Evolutionary conservation across 257 asterid genomes (phyloP).

Genomic region (Solanum gandarillasii): DNA sequence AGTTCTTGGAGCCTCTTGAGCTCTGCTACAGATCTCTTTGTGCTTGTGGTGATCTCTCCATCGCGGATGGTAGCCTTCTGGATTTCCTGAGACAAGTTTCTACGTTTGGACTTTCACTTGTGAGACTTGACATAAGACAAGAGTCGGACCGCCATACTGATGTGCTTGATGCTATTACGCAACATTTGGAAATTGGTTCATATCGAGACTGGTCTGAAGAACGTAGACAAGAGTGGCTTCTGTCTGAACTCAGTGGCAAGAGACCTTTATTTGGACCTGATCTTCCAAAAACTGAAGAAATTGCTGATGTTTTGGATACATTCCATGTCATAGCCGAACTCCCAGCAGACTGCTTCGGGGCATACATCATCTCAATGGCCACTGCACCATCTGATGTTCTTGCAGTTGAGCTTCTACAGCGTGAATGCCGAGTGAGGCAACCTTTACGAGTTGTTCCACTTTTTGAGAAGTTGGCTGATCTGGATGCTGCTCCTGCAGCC

Average conservation of each 20-base stretch:
- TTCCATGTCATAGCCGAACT: constrained; percentile 40
- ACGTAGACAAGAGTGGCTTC: constrained; percentile 39
- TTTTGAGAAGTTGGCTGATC: constrained; percentile 39
- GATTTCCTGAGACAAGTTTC: constrained; percentile 50
- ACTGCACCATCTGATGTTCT: constrained; percentile 43
- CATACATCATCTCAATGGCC: constrained; percentile 43
- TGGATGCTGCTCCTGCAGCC: constrained; percentile 47
- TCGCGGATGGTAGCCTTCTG: constrained; percentile 42
- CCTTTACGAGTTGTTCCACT: constrained; percentile 46
- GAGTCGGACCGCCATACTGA: constrained; percentile 42
- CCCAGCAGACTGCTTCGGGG: constrained; percentile 40
- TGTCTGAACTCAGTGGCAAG: constrained; percentile 41
- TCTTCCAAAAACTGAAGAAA: constrained; percentile 42
- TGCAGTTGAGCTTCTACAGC: constrained; percentile 47
- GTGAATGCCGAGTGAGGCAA: constrained; percentile 33
- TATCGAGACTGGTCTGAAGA: constrained; percentile 42
- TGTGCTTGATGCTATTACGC: constrained; percentile 36
- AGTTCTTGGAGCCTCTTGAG: constrained; percentile 46
- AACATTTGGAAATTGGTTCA: constrained; percentile 33
- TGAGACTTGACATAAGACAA: constrained; percentile 38
- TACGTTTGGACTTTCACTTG: constrained; percentile 45
- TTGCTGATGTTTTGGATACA: constrained; percentile 40
- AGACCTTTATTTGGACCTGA: constrained; percentile 41
- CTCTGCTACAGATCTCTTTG: constrained; percentile 43
- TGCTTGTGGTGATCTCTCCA: constrained; percentile 37